Percentiles rank a stretch among this genome's conserved stretches.
phyloP scores from a whole-genome alignment of 768 basidiomycete species.

The Hygrophoropsis aurantiaca region DNA sequence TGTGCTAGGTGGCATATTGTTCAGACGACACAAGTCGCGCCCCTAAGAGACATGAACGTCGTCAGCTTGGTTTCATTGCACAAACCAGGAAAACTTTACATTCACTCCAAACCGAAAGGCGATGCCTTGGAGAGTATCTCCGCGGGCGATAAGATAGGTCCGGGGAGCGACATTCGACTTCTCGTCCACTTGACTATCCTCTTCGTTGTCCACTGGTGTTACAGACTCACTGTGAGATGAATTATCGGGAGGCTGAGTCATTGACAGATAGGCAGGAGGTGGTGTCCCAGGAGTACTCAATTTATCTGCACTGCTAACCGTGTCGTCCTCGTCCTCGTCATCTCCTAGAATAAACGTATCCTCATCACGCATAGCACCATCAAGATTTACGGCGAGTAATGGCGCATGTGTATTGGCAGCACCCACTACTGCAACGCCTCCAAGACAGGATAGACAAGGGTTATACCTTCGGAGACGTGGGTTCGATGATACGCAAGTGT shows the following conservation, averaged over 20 bases:
- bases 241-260: not conserved
- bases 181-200: too few relatives aligned
- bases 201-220: not conserved
- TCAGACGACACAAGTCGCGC: conserved; percentile 61
- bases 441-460: conserved; percentile 71
- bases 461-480: conserved; percentile 66
- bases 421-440: conserved; percentile 44
- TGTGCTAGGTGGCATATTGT: conserved; percentile 63
- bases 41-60: conserved; percentile 35
- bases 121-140: conserved; percentile 67
- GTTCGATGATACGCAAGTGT: conserved; percentile 53
- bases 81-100: conserved; percentile 43
- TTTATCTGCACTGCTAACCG: conserved; percentile 21
- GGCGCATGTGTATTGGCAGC: not conserved
- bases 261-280: conserved; percentile 1
- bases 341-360: conserved; percentile 68
- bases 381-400: not conserved
- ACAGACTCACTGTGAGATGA: not conserved
- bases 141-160: conserved; percentile 54
- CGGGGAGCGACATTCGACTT: conserved; percentile 12
- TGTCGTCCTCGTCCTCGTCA: conserved; percentile 53
- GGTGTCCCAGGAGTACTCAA: not conserved
- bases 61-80: too few relatives aligned
- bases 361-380: conserved; percentile 52
- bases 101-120: conserved; percentile 59